These are phyloP conservation scores for Omphalotus guepiniiformis DNA, from an alignment of 768 basidiomycete species.

Conservation along the genomic window DNA sequence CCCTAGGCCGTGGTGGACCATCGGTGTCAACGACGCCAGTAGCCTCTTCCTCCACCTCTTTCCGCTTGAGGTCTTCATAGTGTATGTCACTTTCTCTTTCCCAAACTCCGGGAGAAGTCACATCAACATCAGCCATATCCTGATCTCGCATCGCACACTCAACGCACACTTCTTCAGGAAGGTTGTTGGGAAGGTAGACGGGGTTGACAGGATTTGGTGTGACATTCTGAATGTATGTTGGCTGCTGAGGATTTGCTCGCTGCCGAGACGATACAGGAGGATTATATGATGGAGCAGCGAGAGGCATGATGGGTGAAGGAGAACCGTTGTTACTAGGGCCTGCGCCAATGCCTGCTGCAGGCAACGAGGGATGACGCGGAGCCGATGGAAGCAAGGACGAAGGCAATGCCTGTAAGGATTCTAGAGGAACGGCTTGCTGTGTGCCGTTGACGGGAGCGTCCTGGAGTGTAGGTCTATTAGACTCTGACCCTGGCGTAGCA, in stretches of 20 bases:
- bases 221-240: slow-evolving; percentile 64
- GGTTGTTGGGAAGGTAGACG: slow-evolving; percentile 51
- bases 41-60: slow-evolving; percentile 68
- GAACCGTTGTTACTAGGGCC: slow-evolving; percentile 26
- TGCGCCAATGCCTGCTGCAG: slow-evolving; percentile 29
- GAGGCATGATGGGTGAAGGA: slow-evolving; percentile 44
- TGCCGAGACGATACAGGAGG: slow-evolving; percentile 65
- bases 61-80: slow-evolving; percentile 70
- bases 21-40: slow-evolving; percentile 45
- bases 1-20: slow-evolving; percentile 53
- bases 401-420: slow-evolving; percentile 18
- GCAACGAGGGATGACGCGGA: slow-evolving; percentile 42
- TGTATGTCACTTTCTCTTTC: slow-evolving; percentile 82
- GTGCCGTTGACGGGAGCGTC: slow-evolving; percentile 21
- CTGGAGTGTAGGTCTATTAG: slow-evolving; percentile 21
- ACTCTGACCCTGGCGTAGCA: slow-evolving; percentile 9
- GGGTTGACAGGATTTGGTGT: slow-evolving; percentile 56
- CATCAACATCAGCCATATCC: slow-evolving; percentile 95
- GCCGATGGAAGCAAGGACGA: slow-evolving; percentile 33
- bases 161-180: slow-evolving; percentile 81
- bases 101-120: slow-evolving; percentile 84
- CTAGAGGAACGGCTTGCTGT: slow-evolving; percentile 20
- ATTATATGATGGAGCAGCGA: slow-evolving; percentile 55
- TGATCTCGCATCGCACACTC: slow-evolving; percentile 99
- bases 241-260: slow-evolving; percentile 68